A percentile compares a stretch with the other conserved stretches of the same genome.
These are phyloP conservation scores for Ceratobasidium sp. DNA, from an alignment of 1,284 basidiomycete genomes.

Conservation along the genomic window DNA sequence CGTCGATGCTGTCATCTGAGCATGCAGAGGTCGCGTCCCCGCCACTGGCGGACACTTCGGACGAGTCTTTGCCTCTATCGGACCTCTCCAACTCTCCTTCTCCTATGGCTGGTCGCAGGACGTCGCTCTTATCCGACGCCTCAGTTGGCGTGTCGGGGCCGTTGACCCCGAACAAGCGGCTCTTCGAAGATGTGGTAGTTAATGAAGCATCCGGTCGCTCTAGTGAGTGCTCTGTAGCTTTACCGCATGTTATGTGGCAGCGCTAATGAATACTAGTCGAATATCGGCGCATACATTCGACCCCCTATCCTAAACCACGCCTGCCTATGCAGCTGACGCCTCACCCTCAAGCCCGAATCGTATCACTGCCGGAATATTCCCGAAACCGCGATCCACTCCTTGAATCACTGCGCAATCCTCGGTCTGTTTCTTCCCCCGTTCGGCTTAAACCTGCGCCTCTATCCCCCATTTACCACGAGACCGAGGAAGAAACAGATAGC, in stretches of 20 bases:
- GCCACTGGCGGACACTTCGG: slow-evolving; percentile 16
- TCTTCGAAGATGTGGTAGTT: slow-evolving; percentile 2
- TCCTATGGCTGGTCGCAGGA: background rate
- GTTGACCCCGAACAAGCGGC: slow-evolving; percentile 15
- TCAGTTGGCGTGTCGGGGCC: slow-evolving; percentile 2
- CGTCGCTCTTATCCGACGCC: slow-evolving; percentile 7
- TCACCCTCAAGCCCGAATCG: slow-evolving; percentile 24
- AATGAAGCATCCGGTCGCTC: background rate
- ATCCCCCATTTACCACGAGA: slow-evolving; percentile 20
- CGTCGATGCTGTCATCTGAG: background rate
- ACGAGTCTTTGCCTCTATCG: slow-evolving; percentile 19
- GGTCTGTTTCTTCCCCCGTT: slow-evolving; percentile 33
- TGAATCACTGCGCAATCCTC: slow-evolving; percentile 30
- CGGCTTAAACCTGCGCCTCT: slow-evolving; percentile 23
- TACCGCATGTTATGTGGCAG: background rate
- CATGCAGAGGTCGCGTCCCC: slow-evolving; percentile 9
- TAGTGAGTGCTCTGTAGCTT: background rate
- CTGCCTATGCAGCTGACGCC: slow-evolving; percentile 27
- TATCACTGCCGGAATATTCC: slow-evolving; percentile 28
- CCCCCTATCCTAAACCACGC: slow-evolving; percentile 29
- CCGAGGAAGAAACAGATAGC: background rate
- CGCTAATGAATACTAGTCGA: slow-evolving; percentile 1
- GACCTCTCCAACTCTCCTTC: slow-evolving; percentile 24
- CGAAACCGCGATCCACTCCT: slow-evolving; percentile 33
- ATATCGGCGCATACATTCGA: slow-evolving; percentile 37